A percentile compares a stretch with the other conserved stretches of the same genome.
phyloP scores from a whole-genome alignment of 768 basidiomycete genomes.

The Auricularia cornea region DNA sequence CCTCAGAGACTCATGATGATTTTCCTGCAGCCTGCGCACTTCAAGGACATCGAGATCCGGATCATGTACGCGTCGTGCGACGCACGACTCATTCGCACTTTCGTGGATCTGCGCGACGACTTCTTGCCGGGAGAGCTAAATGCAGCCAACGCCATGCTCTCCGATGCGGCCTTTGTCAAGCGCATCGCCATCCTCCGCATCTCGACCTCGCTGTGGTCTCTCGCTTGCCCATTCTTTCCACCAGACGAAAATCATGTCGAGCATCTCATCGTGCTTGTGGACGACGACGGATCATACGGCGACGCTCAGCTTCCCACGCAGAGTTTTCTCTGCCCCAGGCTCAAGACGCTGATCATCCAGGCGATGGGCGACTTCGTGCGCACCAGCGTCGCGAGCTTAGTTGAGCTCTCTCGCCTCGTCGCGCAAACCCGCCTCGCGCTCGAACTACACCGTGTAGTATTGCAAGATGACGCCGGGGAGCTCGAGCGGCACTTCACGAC shows the following conservation, averaged over 20 bases:
- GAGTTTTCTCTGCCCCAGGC: neutral
- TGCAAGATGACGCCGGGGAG: neutral
- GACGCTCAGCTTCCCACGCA: neutral
- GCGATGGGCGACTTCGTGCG: neutral
- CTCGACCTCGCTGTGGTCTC: neutral
- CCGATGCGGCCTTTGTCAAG: neutral
- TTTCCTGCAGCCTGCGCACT: neutral
- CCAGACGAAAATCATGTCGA: neutral
- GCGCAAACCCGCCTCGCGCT: neutral
- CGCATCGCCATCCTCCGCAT: neutral
- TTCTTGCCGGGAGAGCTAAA: neutral
- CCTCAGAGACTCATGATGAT: neutral
- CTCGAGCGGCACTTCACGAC: neutral
- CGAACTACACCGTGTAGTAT: neutral
- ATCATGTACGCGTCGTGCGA: neutral
- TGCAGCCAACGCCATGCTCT: neutral
- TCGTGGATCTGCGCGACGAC: neutral
- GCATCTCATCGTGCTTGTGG: neutral
- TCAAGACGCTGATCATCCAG: neutral
- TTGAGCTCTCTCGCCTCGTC: neutral
- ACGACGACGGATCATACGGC: neutral
- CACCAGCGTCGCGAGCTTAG: neutral
- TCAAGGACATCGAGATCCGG: neutral
- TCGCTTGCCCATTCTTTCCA: neutral
- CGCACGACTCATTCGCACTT: neutral